Percentiles rank a stretch among this genome's conserved stretches.
Evolutionary conservation across 1,139 yeast species (phyloP).

Genomic region (Pichia sp.): DNA sequence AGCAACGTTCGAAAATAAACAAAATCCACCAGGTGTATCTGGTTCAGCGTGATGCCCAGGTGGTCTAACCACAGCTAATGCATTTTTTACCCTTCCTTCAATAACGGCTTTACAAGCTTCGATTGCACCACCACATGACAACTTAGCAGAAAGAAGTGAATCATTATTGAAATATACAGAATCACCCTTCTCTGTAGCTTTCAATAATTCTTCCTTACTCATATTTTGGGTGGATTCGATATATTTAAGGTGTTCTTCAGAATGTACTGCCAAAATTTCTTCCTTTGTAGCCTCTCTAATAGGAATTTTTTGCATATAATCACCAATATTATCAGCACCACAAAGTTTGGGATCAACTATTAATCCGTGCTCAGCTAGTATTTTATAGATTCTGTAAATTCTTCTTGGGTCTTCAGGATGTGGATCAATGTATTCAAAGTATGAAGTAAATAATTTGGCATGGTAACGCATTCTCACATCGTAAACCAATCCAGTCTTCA

Average conservation of each 20-base stretch:
- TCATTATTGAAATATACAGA: constrained; percentile 94
- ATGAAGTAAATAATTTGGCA: constrained; percentile 86
- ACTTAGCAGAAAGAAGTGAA: constrained; percentile 75
- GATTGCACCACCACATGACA: constrained; percentile 95
- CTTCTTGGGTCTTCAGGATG: constrained; percentile 99
- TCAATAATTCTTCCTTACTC: constrained; percentile 69
- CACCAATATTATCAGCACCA: constrained; percentile 82
- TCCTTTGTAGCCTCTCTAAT: constrained; percentile 82
- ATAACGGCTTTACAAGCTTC: constrained; percentile 95
- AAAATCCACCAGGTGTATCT: constrained; percentile 93
- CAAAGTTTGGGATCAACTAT: constrained; percentile 73
- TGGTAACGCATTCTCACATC: constrained; percentile 98
- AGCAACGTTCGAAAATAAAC: constrained; percentile 92
- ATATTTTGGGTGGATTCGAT: constrained; percentile 70
- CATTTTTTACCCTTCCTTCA: constrained; percentile 85
- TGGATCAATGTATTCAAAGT: constrained; percentile 92
- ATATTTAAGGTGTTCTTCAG: constrained; percentile 69
- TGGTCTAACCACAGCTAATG: constrained; percentile 92
- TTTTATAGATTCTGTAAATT: constrained; percentile 86
- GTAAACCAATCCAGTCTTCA: constrained; percentile 90
- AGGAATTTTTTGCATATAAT: constrained; percentile 80
- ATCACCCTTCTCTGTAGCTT: constrained; percentile 87
- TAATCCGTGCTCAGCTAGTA: constrained; percentile 88
- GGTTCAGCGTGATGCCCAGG: constrained; percentile 99
- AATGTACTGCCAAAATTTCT: constrained; percentile 82